Conservation (phyloP, 1,284 basidiomycete species). For the Grifola frondosa region DNA sequence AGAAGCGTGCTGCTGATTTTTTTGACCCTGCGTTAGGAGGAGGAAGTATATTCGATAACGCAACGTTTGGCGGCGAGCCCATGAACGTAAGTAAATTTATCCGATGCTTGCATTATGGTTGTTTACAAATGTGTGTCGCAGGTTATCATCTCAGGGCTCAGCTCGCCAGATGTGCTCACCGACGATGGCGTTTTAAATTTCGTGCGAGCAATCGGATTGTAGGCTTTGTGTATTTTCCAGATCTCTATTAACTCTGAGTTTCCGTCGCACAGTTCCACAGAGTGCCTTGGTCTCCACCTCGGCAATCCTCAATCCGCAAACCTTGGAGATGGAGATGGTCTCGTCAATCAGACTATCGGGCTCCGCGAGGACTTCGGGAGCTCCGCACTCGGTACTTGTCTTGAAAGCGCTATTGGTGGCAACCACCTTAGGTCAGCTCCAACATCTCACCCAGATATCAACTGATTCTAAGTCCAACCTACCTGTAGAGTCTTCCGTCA, state of each 20-base stretch:
- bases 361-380: conserved; percentile 65
- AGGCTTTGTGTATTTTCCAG: conserved; percentile 16
- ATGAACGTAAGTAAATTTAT: conserved; percentile 33
- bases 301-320: conserved; percentile 65
- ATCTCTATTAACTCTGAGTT: conserved; percentile 1
- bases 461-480: not conserved
- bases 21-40: conserved; percentile 23
- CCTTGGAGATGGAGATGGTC: conserved; percentile 64
- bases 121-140: conserved; percentile 17
- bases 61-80: conserved; percentile 38
- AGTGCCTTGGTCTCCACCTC: conserved; percentile 66
- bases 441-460: not conserved
- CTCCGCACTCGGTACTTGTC: conserved; percentile 53
- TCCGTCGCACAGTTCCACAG: conserved; percentile 47
- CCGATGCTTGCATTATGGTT: not conserved
- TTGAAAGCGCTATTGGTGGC: conserved; percentile 59
- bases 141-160: conserved; percentile 57
- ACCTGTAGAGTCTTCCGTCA: conserved; percentile 63
- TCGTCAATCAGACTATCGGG: conserved; percentile 50
- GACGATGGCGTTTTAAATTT: conserved; percentile 57
- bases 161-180: conserved; percentile 66
- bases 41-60: conserved; percentile 35
- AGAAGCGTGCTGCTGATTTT: conserved; percentile 13
- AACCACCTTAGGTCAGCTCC: conserved; percentile 56
- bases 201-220: conserved; percentile 63